These are phyloP conservation scores for Ganoderma resinaceum DNA, from an alignment of 1,284 basidiomycete species.

Conservation along the genomic window DNA sequence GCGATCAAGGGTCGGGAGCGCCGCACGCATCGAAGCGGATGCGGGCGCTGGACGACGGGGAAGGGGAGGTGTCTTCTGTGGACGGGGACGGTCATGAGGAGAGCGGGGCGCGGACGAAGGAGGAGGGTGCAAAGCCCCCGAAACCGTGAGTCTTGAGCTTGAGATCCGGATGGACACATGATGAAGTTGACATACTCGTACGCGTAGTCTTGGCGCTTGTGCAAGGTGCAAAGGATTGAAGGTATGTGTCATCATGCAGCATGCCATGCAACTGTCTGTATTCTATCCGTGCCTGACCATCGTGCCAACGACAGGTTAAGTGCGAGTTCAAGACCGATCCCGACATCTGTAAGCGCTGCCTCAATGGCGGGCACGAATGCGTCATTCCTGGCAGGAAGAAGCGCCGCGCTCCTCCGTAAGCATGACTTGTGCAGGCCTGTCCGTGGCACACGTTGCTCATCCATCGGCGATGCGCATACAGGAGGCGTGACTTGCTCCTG, in stretches of 20 bases:
- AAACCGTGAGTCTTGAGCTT: constrained; percentile 51
- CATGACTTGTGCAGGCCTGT: constrained; percentile 11
- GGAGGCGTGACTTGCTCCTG: constrained; percentile 80
- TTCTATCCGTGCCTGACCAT: not conserved
- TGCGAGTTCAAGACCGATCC: constrained; percentile 74
- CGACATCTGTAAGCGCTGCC: constrained; percentile 75
- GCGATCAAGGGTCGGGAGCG: constrained; percentile 20
- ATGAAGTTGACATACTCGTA: constrained; percentile 12
- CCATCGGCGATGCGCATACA: constrained; percentile 15
- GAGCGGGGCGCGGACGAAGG: constrained; percentile 27
- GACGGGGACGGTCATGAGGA: constrained; percentile 40
- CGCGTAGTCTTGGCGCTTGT: constrained; percentile 56
- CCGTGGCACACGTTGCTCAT: not conserved
- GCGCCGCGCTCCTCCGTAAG: constrained; percentile 78
- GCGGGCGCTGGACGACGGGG: constrained; percentile 53
- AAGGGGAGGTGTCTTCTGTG: constrained; percentile 42
- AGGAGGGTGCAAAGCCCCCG: constrained; percentile 46
- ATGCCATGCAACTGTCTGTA: not conserved
- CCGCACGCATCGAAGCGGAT: constrained; percentile 39
- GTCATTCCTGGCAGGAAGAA: constrained; percentile 79
- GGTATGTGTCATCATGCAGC: constrained; percentile 38
- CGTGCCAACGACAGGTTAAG: constrained; percentile 52
- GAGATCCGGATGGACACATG: constrained; percentile 4
- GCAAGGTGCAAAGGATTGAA: constrained; percentile 79
- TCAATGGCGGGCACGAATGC: constrained; percentile 71